These are phyloP conservation scores for Priceomyces melissophilus DNA, from an alignment of 805 yeast species.

Conservation along the genomic window DNA sequence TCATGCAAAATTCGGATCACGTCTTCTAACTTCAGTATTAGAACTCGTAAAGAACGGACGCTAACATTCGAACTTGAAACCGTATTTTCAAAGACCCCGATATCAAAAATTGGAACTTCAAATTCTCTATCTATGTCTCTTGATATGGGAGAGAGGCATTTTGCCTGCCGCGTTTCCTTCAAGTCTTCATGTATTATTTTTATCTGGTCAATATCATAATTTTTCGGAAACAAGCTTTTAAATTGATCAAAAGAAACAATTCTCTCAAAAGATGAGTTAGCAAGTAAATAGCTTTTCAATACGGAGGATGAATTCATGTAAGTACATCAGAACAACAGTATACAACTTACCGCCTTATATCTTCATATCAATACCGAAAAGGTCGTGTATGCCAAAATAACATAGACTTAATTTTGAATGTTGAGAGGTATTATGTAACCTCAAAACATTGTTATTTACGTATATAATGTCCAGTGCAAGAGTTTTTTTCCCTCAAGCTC, in stretches of 20 bases:
- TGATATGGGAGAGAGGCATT: constrained; percentile 3
- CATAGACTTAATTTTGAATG: too few relatives aligned
- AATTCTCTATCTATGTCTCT: constrained; percentile 16
- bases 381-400: too few relatives aligned
- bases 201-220: constrained; percentile 4
- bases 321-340: background rate
- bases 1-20: constrained; percentile 14
- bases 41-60: constrained; percentile 8
- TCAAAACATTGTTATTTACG: background rate
- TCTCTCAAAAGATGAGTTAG: constrained; percentile 14
- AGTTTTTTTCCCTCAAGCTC: constrained; percentile 65
- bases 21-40: constrained; percentile 17
- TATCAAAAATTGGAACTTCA: constrained; percentile 19
- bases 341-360: background rate
- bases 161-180: constrained; percentile 8
- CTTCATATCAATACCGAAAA: background rate
- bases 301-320: constrained; percentile 21
- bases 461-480: constrained; percentile 15
- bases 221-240: constrained; percentile 12
- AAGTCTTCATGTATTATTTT: constrained; percentile 12
- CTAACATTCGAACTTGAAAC: background rate
- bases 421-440: too few relatives aligned
- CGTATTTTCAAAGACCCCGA: constrained; percentile 3
- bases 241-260: constrained; percentile 18
- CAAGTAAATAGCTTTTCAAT: constrained; percentile 16